Conservation (phyloP, 1,139 yeast genomes). For the Geotrichum citri-aurantii region DNA sequence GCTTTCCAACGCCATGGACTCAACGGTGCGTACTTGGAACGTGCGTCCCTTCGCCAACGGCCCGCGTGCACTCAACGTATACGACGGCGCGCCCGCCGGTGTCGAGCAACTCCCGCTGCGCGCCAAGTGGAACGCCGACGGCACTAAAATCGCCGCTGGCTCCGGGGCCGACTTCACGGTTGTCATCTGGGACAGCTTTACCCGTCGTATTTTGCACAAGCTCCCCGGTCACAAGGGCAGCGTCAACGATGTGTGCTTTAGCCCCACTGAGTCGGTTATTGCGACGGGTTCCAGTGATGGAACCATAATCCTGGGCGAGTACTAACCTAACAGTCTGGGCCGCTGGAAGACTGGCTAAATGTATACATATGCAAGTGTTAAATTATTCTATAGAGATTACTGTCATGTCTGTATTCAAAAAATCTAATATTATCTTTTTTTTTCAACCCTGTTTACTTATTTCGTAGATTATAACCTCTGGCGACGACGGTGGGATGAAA, state of each 20-base stretch:
- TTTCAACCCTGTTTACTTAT: background rate
- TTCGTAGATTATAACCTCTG: background rate
- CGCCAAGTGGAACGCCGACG: constrained; percentile 42
- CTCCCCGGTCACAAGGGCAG: constrained; percentile 57
- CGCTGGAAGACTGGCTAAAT: background rate
- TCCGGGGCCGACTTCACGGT: constrained; percentile 52
- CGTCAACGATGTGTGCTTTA: constrained; percentile 53
- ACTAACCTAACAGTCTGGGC: background rate
- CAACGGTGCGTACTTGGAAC: constrained; percentile 52
- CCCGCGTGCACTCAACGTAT: constrained; percentile 41
- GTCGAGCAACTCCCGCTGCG: constrained; percentile 50
- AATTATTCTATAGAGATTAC: background rate
- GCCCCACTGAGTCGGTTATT: constrained; percentile 26
- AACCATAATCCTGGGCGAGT: constrained; percentile 28
- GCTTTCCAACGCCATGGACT: constrained; percentile 54
- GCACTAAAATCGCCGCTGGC: constrained; percentile 48
- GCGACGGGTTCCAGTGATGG: constrained; percentile 29
- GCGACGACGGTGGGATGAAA: background rate
- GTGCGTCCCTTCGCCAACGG: constrained; percentile 42
- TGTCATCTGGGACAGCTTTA: constrained; percentile 56
- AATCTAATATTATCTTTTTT: too few species aligned
- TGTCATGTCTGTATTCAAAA: background rate
- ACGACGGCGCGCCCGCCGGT: constrained; percentile 57
- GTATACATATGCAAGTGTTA: background rate
- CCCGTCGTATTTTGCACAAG: constrained; percentile 46